Base-by-base conservation (phyloP, 2,329 filamentous ascomycete species). In the Sporothrix protearum region DNA sequence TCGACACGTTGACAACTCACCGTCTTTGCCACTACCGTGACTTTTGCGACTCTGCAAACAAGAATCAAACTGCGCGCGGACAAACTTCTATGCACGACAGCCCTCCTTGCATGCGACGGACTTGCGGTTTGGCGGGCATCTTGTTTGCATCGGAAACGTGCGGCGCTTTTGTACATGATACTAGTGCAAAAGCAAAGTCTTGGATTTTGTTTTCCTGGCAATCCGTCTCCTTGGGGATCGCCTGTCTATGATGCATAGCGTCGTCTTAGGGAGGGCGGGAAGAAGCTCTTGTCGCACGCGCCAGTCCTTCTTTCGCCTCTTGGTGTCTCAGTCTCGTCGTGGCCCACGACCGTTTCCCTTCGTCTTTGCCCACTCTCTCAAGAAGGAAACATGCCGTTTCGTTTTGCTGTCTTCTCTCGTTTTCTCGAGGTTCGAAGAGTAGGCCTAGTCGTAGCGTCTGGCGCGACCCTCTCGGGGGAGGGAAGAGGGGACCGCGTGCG, bases 241-340 rank as follows among this genome's bases (percentile, higher is more conserved):
- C 49, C 49, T 36, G 55, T 36, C 55, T 61, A 39, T 61, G 55
- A 61, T 61, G 55, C 30, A 61, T 39, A 39, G 55, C 55, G 55
- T 22, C 16, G 30, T n/a, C n/a, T n/a, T n/a, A n/a, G n/a, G n/a
- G n/a, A n/a, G n/a, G n/a, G 2, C 4, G 49, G 22, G 49, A 25
- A 25, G 22, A 25, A 53, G 55, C 55, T 61, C 51, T 61, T 8
- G 30, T 39, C 30, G 55, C 59, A 45, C 9, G 36, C 59, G n/a
- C 22, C 49, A 25, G 25, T 28, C 5, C 22, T 12, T 9, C 8
- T 39, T 63, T 63, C 59, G 10, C 22, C 39, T 63, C 22, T 33
- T 66, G 6, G 8, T 49, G 42, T 49, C 42, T 66, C 39, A 47
- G 39, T 49, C 63, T 36, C n/a, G 42, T 33, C 22, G 25, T 33